Evolutionary conservation across 805 yeast genomes (phyloP).

Genomic region (Isabelozyma rhagii): DNA sequence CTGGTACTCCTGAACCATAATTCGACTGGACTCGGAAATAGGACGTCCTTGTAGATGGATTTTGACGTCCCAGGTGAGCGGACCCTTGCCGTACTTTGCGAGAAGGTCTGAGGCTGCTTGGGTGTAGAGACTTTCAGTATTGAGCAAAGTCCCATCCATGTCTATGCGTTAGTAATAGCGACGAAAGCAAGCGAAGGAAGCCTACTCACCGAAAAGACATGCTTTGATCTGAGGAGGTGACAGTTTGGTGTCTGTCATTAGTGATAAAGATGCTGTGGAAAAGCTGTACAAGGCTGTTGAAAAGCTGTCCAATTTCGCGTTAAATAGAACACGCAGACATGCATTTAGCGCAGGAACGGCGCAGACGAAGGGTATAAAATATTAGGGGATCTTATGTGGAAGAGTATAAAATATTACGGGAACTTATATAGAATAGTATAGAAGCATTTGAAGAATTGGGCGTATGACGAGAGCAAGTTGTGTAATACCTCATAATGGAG

Average conservation of each 20-base stretch:
- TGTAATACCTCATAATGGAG: conserved; percentile 22
- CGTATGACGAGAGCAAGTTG: too few relatives aligned
- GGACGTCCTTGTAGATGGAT: conserved; percentile 88
- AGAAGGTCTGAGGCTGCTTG: conserved; percentile 67
- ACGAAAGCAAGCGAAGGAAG: not conserved
- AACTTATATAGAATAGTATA: too few relatives aligned
- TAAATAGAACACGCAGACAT: too few relatives aligned
- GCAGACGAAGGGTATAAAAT: too few relatives aligned
- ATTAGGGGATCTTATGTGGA: too few relatives aligned
- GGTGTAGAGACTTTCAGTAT: conserved; percentile 91
- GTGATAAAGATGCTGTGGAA: not conserved
- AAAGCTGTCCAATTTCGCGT: too few relatives aligned
- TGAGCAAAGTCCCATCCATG: conserved; percentile 93
- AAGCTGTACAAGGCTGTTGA: too few relatives aligned
- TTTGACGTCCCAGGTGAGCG: conserved; percentile 88
- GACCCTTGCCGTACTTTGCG: conserved; percentile 68
- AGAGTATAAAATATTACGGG: too few relatives aligned
- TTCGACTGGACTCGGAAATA: conserved; percentile 67
- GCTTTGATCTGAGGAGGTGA: conserved; percentile 43
- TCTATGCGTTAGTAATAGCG: conserved; percentile 35
- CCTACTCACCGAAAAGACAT: conserved; percentile 65
- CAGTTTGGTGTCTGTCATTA: not conserved
- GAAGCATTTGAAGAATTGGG: too few relatives aligned
- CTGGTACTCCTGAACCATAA: conserved; percentile 64
- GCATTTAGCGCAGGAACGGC: too few relatives aligned